Evolutionary conservation across 2,329 filamentous ascomycete genomes (phyloP), one percentile per base, ranked within the genome.

Genomic region (Penicillium sp.): DNA sequence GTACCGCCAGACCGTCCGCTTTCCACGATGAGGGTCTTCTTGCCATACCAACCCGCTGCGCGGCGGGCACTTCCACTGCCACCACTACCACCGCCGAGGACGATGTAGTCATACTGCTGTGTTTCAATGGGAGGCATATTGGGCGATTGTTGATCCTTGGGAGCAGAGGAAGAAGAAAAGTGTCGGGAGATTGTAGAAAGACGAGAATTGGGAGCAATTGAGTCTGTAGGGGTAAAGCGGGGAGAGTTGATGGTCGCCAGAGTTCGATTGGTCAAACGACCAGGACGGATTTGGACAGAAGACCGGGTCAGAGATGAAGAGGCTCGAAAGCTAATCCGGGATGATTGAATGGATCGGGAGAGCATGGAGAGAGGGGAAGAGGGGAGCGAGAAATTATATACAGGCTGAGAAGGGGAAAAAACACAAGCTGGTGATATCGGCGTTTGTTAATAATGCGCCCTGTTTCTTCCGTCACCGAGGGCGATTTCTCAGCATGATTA

Each of bases 21-120:
- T 62, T 82, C 78, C 40, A 82, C 73, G 53, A 82, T 75, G 60
- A 81, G 60, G 5, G 77, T 79, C 70, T 80, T 81, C 56, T 75
- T 75, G 17, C 76, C 75, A 67, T 82, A 81, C 77, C 77, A 81
- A 17, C 80, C 80, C 17, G 78, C 73, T 14, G 78, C 79, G 65
- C 79, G 72, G 56, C 79, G 74, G 43, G 75, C 78, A 51, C 78
- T 76, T 53, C 76, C 79, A 60, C 77, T 78, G 36, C 80, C 81
- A 58, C 79, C 80, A 58, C 77, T 80, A 47, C 81, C 80, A 62
- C 80, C 80, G 54, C 81, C 80, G 61, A 82, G 76, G 55, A 83
- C 79, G 53, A 83, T 80, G 61, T 81, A 83, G 64, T 83, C 81
- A 65, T 81, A 82, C 55, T 77, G 73, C 57, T 78, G 75, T 25